Base-by-base conservation (phyloP, 768 basidiomycete species). In the Tephrocybe sp. region DNA sequence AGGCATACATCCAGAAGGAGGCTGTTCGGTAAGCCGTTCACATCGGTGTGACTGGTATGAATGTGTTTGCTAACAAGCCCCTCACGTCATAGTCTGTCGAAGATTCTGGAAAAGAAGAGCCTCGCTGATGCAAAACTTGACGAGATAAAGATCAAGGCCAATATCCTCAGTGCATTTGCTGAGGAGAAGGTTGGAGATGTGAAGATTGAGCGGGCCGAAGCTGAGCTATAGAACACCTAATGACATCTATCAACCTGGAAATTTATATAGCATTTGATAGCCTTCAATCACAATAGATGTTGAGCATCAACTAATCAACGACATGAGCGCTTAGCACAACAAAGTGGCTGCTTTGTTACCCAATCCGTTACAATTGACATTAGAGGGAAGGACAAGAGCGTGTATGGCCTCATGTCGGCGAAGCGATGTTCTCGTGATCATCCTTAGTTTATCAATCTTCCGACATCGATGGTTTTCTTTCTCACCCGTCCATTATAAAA, bases 141-240 rank as follows among this genome's bases (percentile, higher is more conserved):
- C 63, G 93, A 97, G 71, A 84, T 97, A 62, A 88, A 91, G 69
- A 79, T 89, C 65, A 97, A 95, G 73, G 77, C 82, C 46, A 98
- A 98, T 72, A 80, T 98, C 58, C 78, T 93, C 41, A 65, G 69
- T 13, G 80, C 87, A 0, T 91, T 92, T 53, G 53, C 63, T 27
- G 67, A 69, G 54, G 69, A 77, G 54, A 64, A 62, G 7, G 67
- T 67, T 55, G 70, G 69, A 47, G 67, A 68, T 39, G 59, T 52
- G 27, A 62, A 64, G 54, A 49, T 70, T 29, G 65, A 64, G 21
- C 66, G 69, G 44, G 69, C 63, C 16, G 66, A 68, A 54, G 57
- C 74, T 53, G 78, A 80, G 61, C 69, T 80, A 52, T 81, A 67
- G 70, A 45, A 24, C n/a, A 30, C 10, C n/a, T n/a, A n/a, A n/a